Base-by-base conservation (phyloP, 768 basidiomycete genomes). In the Rhizopogon vulgaris region DNA sequence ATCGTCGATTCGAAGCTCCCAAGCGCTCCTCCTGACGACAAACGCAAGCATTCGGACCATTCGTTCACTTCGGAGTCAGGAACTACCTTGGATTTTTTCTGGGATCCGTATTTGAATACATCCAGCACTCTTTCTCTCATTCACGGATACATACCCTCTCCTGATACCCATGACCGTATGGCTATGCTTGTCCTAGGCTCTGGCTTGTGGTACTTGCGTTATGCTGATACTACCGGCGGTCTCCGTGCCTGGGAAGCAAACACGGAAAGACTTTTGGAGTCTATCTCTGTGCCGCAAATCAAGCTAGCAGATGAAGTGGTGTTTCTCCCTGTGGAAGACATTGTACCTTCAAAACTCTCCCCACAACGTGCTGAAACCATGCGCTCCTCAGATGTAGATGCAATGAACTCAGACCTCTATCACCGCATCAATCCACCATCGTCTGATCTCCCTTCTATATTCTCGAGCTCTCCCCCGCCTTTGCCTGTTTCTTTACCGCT, bases 81-180 rank as follows among this genome's bases (percentile, higher is more conserved):
- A 22, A 76, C 73, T 45, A 60, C 72, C 14, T 63, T 90, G 15
- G 72, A 76, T 10, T 90, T 92, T 66, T 62, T 74, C 56, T 93
- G 93, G 93, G 93, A 94, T 59, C 93, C 93, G 14, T 95, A 82
- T 65, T 77, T 95, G 40, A 96, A 94, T 65, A 69, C 75, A 11
- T 80, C 86, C 1, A 70, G 72, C 48, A 76, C 82, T 14, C 62
- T 70, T 38, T 61, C 72, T n/a, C 62, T 81, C 42, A 69, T 87
- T 36, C 56, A 65, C 27, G 49, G 63, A 22, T 22, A 51, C 24
- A 10, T 22, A 15, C 37, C 52, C 24, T 41, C 1, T 2, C 38
- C 38, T 45, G 12, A 45, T 12, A 41, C 54, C 30, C 30, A 24
- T 3, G 57, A 57, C 36, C 71, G 57, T 69, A 78, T 89, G 1